phyloP scores from a whole-genome alignment of 768 basidiomycete species.

The Phlegmacium glaucopus region DNA sequence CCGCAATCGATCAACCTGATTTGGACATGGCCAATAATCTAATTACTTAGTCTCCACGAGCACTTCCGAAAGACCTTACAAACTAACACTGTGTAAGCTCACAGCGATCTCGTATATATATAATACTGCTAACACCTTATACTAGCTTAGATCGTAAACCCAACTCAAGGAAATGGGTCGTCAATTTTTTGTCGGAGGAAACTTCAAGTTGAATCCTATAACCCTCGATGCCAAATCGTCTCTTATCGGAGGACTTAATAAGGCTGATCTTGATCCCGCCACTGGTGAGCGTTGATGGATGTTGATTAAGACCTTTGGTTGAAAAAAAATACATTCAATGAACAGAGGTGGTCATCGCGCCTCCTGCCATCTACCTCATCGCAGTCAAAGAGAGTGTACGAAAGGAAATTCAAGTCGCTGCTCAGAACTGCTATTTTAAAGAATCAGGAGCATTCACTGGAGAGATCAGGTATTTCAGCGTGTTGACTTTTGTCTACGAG shows the following conservation, averaged over 20 bases:
- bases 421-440: constrained; percentile 90
- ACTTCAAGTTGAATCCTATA: constrained; percentile 97
- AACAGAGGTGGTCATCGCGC: constrained; percentile 92
- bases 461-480: constrained; percentile 74
- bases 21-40: too few relatives aligned
- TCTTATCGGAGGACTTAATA: constrained; percentile 71
- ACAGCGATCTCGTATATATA: background rate
- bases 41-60: too few relatives aligned
- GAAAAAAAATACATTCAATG: background rate
- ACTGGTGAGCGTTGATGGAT: constrained; percentile 52
- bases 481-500: background rate
- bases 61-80: too few relatives aligned
- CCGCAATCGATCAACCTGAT: too few relatives aligned
- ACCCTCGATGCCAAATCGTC: constrained; percentile 58
- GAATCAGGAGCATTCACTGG: constrained; percentile 91
- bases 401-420: constrained; percentile 74
- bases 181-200: constrained; percentile 92
- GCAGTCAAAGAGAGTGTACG: constrained; percentile 59
- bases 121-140: background rate
- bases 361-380: constrained; percentile 86
- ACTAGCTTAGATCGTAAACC: background rate
- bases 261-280: constrained; percentile 69
- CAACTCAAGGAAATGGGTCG: constrained; percentile 45
- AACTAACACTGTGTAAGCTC: too few relatives aligned
- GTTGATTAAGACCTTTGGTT: too few relatives aligned